Evolutionary conservation across 768 basidiomycete genomes (phyloP).

Genomic region (Boletus vermiculosoides): DNA sequence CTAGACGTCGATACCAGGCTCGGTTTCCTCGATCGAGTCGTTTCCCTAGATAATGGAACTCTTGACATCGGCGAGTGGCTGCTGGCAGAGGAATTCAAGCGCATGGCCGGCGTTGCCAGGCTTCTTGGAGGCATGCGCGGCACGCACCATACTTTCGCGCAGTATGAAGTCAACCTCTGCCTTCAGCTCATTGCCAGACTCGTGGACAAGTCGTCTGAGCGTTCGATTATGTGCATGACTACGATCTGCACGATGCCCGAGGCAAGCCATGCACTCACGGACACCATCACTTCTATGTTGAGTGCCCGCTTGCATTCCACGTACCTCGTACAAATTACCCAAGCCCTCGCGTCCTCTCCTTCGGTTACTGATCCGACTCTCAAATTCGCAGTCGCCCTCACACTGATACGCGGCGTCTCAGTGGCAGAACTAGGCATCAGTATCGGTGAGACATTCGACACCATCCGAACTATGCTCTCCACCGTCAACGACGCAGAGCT

Average conservation of each 20-base stretch:
- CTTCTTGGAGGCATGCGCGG: constrained; percentile 33
- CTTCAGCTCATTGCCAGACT: constrained; percentile 52
- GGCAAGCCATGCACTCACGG: constrained; percentile 39
- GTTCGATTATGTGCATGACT: constrained; percentile 43
- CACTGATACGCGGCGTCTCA: constrained; percentile 32
- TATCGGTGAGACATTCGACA: constrained; percentile 27
- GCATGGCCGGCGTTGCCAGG: constrained; percentile 42
- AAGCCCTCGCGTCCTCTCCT: constrained; percentile 27
- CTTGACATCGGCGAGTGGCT: constrained; percentile 54
- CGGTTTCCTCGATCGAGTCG: constrained; percentile 52
- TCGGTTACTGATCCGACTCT: constrained; percentile 27
- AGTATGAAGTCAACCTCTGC: constrained; percentile 48
- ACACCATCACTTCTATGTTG: constrained; percentile 45
- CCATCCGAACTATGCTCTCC: constrained; percentile 25
- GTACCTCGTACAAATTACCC: constrained; percentile 43
- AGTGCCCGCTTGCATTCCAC: constrained; percentile 48
- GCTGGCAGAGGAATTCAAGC: constrained; percentile 58
- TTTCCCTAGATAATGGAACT: constrained; percentile 47
- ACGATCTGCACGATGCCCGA: constrained; percentile 46
- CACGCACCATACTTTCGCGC: constrained; percentile 40
- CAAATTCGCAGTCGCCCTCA: constrained; percentile 35
- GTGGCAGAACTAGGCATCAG: constrained; percentile 21
- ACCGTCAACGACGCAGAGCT: constrained; percentile 25
- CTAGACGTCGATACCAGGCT: constrained; percentile 57
- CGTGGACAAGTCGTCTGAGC: constrained; percentile 37